Evolutionary conservation across 345 rosid genomes (phyloP), one percentile per base, ranked within the genome.

Genomic region (Corchorus olitorius): DNA sequence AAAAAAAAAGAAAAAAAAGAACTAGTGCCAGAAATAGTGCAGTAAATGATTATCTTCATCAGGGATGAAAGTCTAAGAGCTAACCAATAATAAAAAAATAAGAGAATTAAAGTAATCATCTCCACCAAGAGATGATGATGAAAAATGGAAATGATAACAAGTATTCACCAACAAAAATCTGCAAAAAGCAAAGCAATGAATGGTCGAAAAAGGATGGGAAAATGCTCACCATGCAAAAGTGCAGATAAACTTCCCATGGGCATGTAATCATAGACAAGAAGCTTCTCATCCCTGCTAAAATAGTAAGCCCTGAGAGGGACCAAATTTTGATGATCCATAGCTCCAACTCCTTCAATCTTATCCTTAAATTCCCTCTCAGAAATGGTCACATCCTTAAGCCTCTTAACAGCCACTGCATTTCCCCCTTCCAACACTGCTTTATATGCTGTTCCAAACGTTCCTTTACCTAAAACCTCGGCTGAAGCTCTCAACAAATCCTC

Each of bases 171-270:
- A 33, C 48, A 39, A 37, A 65, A 65, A 39, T 39, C 49, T 64
- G 68, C 13, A 8, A 37, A 64, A 64, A 64, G 27, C 10, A n/a
- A n/a, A 65, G 20, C 20, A 64, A 17, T 64, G 39, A 64, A 37
- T 39, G 20, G 8, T 17, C 48, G 22, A 61, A 61, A 20, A 34
- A 15, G n/a, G 52, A n/a, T 10, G 19, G 34, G 27, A 27, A 27
- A 27, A 27, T 48, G 56, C 56, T 70, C 74, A 70, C 74, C 74
- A 53, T 70, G 74, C 74, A 45, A 17, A 54, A 94, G 97, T 46
- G 99, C 97, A 68, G 99, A 97, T 77, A 97, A 86, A 88, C 99
- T 97, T 81, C 99, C 99, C 97, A 88, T 94, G 46, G 96, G 80
- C 99, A 97, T 90, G 90, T 90, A 97, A 88, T 97, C 97, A 81